Evolutionary conservation across 257 asterid genomes (phyloP).

Genomic region (Gentiana straminea): DNA sequence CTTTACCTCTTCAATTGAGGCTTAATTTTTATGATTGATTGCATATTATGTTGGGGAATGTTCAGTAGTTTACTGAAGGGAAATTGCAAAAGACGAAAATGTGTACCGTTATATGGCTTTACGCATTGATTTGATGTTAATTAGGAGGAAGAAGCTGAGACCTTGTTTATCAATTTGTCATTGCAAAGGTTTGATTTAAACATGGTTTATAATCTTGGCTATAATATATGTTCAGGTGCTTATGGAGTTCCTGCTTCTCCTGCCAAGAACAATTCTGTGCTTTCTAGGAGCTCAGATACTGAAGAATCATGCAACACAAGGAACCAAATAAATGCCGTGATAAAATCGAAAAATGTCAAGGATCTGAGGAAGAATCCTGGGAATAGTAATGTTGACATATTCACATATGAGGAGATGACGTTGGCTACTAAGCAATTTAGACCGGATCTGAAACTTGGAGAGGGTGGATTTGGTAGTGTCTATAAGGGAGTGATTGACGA

Average conservation of each 20-base stretch:
- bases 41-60: not conserved
- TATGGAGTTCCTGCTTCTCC: constrained; percentile 28
- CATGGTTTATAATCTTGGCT: not conserved
- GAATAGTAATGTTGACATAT: constrained; percentile 65
- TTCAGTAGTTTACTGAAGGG: not conserved
- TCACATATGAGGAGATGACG: constrained; percentile 86
- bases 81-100: not conserved
- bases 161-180: not conserved
- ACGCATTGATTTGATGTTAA: not conserved
- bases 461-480: constrained; percentile 89
- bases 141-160: too few species aligned
- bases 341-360: constrained; percentile 54
- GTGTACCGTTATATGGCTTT: not conserved
- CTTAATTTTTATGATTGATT: too few species aligned
- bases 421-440: constrained; percentile 84
- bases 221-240: constrained; percentile 14
- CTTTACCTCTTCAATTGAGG: too few species aligned
- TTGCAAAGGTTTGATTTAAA: not conserved
- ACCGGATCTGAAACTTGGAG: constrained; percentile 83
- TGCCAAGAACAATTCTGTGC: constrained; percentile 28
- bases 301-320: constrained; percentile 10
- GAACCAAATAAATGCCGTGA: constrained; percentile 26
- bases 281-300: constrained; percentile 12
- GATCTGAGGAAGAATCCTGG: constrained; percentile 73
- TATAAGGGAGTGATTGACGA: constrained; percentile 85